Conservation (phyloP, 495 filamentous ascomycete genomes). For the Penicillium cosmopolitanum region DNA sequence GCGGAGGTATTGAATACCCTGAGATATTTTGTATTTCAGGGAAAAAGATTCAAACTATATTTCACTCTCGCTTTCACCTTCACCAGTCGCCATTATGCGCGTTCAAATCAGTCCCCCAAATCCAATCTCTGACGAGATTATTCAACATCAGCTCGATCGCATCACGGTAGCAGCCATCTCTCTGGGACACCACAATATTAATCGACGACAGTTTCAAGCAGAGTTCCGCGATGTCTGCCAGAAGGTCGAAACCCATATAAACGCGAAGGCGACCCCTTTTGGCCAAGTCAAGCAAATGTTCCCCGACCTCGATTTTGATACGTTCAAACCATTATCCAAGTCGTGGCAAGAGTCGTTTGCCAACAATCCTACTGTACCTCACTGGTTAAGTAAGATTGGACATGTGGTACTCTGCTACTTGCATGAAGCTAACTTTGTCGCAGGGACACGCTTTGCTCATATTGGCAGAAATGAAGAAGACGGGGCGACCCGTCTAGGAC, state of each 20-base stretch:
- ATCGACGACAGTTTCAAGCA: neutral
- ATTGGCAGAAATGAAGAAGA: neutral
- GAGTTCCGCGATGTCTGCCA: neutral
- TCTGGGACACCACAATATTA: neutral
- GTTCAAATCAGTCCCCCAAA: neutral
- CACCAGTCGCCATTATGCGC: neutral
- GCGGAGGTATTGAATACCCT: too few species aligned
- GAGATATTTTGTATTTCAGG: too few species aligned
- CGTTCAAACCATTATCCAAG: neutral
- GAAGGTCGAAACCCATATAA: neutral
- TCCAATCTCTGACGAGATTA: neutral
- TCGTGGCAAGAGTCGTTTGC: neutral
- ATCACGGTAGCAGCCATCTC: neutral
- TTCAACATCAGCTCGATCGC: neutral
- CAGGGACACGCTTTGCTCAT: neutral
- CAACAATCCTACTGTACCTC: neutral
- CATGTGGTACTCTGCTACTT: too few species aligned
- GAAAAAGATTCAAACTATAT: too few species aligned
- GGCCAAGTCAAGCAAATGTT: neutral
- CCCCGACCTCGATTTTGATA: neutral
- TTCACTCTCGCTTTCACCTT: too few species aligned
- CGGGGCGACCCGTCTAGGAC: neutral
- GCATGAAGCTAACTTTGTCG: neutral
- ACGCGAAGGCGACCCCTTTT: neutral
- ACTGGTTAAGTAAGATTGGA: neutral